Evolutionary conservation across 495 filamentous ascomycete genomes (phyloP).

Genomic region (Podospora comata): DNA sequence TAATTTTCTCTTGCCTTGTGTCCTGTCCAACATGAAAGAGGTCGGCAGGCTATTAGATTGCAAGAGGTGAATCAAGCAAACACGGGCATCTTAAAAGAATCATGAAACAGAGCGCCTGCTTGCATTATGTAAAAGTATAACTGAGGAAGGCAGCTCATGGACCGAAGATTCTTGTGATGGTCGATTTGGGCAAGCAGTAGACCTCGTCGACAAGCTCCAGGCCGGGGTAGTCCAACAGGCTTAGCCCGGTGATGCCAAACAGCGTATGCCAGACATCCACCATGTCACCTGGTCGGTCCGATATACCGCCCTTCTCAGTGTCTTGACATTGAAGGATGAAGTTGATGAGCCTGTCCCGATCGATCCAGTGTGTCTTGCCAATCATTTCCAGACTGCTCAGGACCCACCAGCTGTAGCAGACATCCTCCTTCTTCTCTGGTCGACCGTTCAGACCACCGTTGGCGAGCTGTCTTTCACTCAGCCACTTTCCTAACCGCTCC

Average conservation of each 20-base stretch:
- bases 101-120: neutral
- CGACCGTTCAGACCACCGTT: conserved; percentile 89
- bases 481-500: conserved; percentile 80
- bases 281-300: conserved; percentile 88
- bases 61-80: conserved; percentile 46
- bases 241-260: conserved; percentile 87
- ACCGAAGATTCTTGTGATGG: conserved; percentile 54
- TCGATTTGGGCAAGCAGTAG: conserved; percentile 79
- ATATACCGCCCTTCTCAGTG: conserved; percentile 74
- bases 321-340: conserved; percentile 92
- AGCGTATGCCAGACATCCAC: conserved; percentile 96
- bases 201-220: conserved; percentile 79
- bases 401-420: conserved; percentile 99
- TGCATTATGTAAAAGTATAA: neutral
- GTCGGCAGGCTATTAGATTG: conserved; percentile 70
- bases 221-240: conserved; percentile 71
- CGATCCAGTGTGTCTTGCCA: conserved; percentile 84
- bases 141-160: conserved; percentile 17
- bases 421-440: conserved; percentile 93
- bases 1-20: conserved; percentile 71
- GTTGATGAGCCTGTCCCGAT: conserved; percentile 65
- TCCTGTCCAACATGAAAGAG: conserved; percentile 53
- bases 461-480: conserved; percentile 86
- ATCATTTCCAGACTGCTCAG: conserved; percentile 85
- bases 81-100: neutral